Base-by-base conservation (phyloP, 208 protist genomes). In the Tritrichomonas musculus region DNA sequence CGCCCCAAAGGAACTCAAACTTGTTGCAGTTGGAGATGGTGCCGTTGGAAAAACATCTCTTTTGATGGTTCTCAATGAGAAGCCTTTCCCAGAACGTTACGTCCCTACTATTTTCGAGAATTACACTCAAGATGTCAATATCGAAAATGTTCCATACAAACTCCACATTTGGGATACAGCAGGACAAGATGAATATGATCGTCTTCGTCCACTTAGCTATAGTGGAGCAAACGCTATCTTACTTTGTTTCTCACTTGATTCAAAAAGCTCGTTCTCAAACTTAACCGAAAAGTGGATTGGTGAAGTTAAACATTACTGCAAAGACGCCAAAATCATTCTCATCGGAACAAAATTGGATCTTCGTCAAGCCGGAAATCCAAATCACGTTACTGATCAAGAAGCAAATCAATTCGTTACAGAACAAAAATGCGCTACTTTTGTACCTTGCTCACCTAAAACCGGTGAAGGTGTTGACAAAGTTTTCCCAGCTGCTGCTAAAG, bases 11-110 rank as follows among this genome's bases (percentile, higher is more conserved):
- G 77, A 92, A 72, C 30, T 96, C 33, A 96, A 97, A 94, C 96
- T 95, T 94, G 96, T 97, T 25, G 95, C 97, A 66, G 95, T 97
- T n/a, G 97, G 97, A 65, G 97, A 97, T 94, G 96, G 96, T 93
- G 96, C 96, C 0, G 96, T 97, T 27, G 96, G 96, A 55, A 97
- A 97, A 94, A 97, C 96, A 36, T 96, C 95, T 93, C 93, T 97
- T 53, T 93, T 97, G 9, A 82, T 64, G 14, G 57, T 64, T 55
- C 57, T 72, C 55, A 92, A 96, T 8, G 96, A 96, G 49, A 97
- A 97, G 93, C 95, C 95, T 13, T 97, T 97, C 84, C 97, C 97
- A 53, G 93, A 94, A 30, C 27, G 69, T 55, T 95, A 95, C 47
- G 92, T 95, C 20, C 94, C 94, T 49, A 95, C 94, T 33, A 84